Conservation (phyloP, 2,329 filamentous ascomycete genomes). For the Kalaharituber pfeilii region DNA sequence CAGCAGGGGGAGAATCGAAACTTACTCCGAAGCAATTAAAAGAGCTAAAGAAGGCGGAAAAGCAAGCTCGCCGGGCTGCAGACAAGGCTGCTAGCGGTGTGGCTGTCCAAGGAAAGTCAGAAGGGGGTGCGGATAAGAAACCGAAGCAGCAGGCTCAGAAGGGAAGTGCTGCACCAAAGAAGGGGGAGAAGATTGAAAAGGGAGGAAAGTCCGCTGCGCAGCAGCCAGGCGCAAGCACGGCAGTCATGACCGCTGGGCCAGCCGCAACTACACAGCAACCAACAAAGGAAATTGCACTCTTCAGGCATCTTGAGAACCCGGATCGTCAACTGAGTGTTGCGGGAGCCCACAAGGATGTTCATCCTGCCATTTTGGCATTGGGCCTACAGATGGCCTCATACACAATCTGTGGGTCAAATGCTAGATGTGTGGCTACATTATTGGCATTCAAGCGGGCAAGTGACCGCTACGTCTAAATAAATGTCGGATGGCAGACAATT, state of each 20-base stretch:
- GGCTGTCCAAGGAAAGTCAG: constrained; percentile 27
- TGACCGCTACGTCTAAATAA: too few species aligned
- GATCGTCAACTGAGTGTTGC: constrained; percentile 38
- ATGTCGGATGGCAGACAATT: constrained; percentile 2
- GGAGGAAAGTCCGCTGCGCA: constrained; percentile 14
- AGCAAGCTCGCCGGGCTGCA: constrained; percentile 61
- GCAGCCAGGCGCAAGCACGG: constrained; percentile 34
- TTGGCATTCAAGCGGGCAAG: constrained; percentile 72
- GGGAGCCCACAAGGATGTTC: constrained; percentile 64
- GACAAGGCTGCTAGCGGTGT: constrained; percentile 33
- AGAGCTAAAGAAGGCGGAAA: constrained; percentile 78
- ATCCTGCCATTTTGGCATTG: constrained; percentile 67
- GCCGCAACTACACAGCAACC: constrained; percentile 11
- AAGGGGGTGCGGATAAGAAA: constrained; percentile 26
- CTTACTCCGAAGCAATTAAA: constrained; percentile 65
- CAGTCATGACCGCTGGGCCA: constrained; percentile 22
- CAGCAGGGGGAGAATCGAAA: constrained; percentile 31
- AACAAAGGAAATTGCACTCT: constrained; percentile 20
- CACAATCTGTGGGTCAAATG: constrained; percentile 73
- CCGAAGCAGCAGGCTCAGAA: constrained; percentile 15
- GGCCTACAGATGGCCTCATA: constrained; percentile 86
- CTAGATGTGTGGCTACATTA: constrained; percentile 71
- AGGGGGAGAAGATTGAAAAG: constrained; percentile 30
- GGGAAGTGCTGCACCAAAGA: constrained; percentile 6
- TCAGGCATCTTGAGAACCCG: constrained; percentile 12